These are phyloP conservation scores for Corchorus capsularis DNA, from an alignment of 345 rosid species.

Conservation along the genomic window DNA sequence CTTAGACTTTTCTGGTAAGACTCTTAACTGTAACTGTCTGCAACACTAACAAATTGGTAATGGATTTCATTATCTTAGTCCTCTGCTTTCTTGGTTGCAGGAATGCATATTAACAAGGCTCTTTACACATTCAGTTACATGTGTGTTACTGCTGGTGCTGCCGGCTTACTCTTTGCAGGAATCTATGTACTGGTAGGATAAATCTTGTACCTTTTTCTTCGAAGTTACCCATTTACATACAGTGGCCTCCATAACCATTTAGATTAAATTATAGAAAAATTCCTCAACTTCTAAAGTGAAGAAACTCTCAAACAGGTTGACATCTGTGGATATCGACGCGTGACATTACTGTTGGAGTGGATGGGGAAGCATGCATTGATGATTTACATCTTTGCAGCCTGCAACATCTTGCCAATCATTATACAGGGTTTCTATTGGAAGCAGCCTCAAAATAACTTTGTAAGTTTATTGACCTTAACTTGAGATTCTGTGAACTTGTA, in stretches of 20 bases:
- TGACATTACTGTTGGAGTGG: constrained; percentile 67
- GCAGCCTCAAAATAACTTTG: constrained; percentile 68
- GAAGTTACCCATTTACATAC: constrained; percentile 1
- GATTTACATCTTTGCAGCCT: constrained; percentile 60
- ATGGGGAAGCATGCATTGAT: constrained; percentile 79
- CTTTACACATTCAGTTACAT: constrained; percentile 80
- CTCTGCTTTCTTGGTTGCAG: constrained; percentile 34
- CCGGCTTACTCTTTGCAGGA: constrained; percentile 69
- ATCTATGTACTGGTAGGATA: constrained; percentile 65
- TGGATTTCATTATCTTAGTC: neutral
- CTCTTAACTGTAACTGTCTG: neutral
- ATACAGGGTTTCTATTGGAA: constrained; percentile 85
- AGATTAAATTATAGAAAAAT: neutral
- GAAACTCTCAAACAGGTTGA: constrained; percentile 52
- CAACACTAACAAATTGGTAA: neutral
- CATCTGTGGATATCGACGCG: constrained; percentile 49
- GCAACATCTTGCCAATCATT: constrained; percentile 64
- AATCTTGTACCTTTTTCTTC: neutral
- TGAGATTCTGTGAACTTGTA: neutral
- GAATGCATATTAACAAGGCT: constrained; percentile 86
- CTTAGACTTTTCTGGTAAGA: constrained; percentile 57
- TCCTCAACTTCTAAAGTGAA: neutral
- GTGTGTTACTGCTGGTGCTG: constrained; percentile 71
- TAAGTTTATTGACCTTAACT: constrained; percentile 27
- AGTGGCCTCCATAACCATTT: neutral